Conservation (phyloP, 2,329 filamentous ascomycete species). For the Tolypocladium ovalisporum region DNA sequence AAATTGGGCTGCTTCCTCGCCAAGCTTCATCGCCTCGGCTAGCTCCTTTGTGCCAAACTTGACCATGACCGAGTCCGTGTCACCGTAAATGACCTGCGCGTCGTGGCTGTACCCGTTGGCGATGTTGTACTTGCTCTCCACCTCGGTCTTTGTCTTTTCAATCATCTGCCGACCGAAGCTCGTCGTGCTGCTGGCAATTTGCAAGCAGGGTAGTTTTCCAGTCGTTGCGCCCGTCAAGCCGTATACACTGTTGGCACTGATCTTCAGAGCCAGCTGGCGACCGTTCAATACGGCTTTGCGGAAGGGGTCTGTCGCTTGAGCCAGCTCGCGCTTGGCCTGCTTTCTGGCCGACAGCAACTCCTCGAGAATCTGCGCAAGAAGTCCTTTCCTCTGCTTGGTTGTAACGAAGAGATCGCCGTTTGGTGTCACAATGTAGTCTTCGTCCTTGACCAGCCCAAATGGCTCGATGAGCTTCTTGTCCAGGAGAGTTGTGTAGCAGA, state of each 20-base stretch:
- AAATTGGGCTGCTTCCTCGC: conserved; percentile 80
- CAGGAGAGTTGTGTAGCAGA: conserved; percentile 92
- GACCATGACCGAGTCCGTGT: conserved; percentile 99
- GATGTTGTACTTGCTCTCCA: conserved; percentile 80
- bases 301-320: conserved; percentile 84
- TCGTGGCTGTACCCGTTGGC: conserved; percentile 92
- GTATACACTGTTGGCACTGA: conserved; percentile 97
- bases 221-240: conserved; percentile 93
- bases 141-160: conserved; percentile 93
- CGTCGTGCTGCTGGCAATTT: conserved; percentile 93
- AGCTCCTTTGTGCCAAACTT: conserved; percentile 91
- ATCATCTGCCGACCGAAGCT: conserved; percentile 98
- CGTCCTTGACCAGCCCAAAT: conserved; percentile 68
- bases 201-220: conserved; percentile 87
- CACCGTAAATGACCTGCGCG: conserved; percentile 94
- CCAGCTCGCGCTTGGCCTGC: conserved; percentile 83
- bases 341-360: conserved; percentile 89
- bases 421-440: conserved; percentile 93
- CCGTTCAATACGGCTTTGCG: conserved; percentile 97
- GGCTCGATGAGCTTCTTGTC: conserved; percentile 62
- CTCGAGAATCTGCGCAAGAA: conserved; percentile 90
- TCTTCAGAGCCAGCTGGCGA: conserved; percentile 88
- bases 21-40: conserved; percentile 82
- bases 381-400: conserved; percentile 75
- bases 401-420: conserved; percentile 93